phyloP scores from a whole-genome alignment of 1,139 yeast species.

The Yamadazyma mexicana region DNA sequence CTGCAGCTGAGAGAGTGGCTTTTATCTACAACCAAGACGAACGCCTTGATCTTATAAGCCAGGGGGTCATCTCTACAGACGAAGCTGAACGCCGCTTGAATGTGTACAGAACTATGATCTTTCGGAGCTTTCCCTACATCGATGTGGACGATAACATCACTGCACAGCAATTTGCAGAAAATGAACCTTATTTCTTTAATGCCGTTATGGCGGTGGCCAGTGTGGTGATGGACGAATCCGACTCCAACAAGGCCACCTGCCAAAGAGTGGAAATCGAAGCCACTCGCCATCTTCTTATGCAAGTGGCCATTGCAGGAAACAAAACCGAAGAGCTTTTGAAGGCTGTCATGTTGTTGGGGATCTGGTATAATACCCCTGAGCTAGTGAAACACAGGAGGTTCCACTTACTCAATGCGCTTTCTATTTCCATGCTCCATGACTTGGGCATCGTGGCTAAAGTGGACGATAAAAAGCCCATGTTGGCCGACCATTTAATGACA shows the following conservation, averaged over 20 bases:
- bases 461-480: slow-evolving; percentile 5
- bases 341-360: slow-evolving; percentile 56
- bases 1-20: slow-evolving; percentile 38
- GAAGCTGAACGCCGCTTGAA: slow-evolving; percentile 52
- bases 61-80: slow-evolving; percentile 45
- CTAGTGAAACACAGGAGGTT: slow-evolving; percentile 75
- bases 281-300: slow-evolving; percentile 56
- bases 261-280: slow-evolving; percentile 57
- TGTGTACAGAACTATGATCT: slow-evolving; percentile 41
- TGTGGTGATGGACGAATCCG: slow-evolving; percentile 31
- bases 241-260: slow-evolving; percentile 28
- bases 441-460: slow-evolving; percentile 62
- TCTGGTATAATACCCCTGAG: slow-evolving; percentile 87
- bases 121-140: slow-evolving; percentile 53
- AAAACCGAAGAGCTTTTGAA: slow-evolving; percentile 71
- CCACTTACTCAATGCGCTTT: slow-evolving; percentile 64
- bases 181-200: slow-evolving; percentile 62
- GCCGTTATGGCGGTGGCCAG: slow-evolving; percentile 66
- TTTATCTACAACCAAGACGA: slow-evolving; percentile 23
- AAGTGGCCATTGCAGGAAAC: slow-evolving; percentile 68
- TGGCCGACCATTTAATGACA: slow-evolving; percentile 16
- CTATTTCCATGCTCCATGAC: slow-evolving; percentile 74
- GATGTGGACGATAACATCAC: slow-evolving; percentile 44
- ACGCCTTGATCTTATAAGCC: slow-evolving; percentile 44
- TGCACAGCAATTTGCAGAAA: slow-evolving; percentile 47